These are phyloP conservation scores for Lasiosphaeriaceae sp. DNA, from an alignment of 495 filamentous ascomycete species.

Conservation along the genomic window DNA sequence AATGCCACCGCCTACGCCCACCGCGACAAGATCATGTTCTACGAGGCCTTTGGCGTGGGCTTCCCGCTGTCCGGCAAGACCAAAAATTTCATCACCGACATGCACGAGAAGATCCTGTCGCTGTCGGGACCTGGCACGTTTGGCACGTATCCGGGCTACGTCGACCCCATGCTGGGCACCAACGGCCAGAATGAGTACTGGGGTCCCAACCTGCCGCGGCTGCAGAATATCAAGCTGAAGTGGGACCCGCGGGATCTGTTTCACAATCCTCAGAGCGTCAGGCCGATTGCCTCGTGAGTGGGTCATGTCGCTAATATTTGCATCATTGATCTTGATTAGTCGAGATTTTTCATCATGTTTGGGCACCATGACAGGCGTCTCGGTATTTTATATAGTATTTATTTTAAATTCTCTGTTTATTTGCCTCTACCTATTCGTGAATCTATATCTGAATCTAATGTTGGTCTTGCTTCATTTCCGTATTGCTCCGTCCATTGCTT, in stretches of 20 bases:
- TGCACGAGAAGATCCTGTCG: conserved; percentile 39
- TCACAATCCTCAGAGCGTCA: conserved; percentile 62
- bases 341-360: too few species aligned
- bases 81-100: conserved; percentile 44
- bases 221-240: conserved; percentile 49
- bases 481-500: too few species aligned
- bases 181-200: conserved; percentile 55
- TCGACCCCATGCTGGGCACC: conserved; percentile 54
- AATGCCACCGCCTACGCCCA: conserved; percentile 55
- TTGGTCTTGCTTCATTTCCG: too few species aligned
- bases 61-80: conserved; percentile 40
- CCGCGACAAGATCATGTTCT: conserved; percentile 54
- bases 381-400: too few species aligned
- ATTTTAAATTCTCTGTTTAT: too few species aligned
- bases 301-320: too few species aligned
- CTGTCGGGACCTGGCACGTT: conserved; percentile 31
- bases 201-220: conserved; percentile 43
- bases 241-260: conserved; percentile 56
- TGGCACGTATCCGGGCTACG: conserved; percentile 66
- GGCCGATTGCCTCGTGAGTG: conserved; percentile 14
- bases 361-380: too few species aligned
- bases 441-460: too few species aligned
- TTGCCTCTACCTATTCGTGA: too few species aligned
- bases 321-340: too few species aligned
- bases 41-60: conserved; percentile 56